A percentile compares a stretch with the other conserved stretches of the same genome.
Conservation (phyloP, 108 stramenopile genomes). For the Epipyxis sp. region DNA sequence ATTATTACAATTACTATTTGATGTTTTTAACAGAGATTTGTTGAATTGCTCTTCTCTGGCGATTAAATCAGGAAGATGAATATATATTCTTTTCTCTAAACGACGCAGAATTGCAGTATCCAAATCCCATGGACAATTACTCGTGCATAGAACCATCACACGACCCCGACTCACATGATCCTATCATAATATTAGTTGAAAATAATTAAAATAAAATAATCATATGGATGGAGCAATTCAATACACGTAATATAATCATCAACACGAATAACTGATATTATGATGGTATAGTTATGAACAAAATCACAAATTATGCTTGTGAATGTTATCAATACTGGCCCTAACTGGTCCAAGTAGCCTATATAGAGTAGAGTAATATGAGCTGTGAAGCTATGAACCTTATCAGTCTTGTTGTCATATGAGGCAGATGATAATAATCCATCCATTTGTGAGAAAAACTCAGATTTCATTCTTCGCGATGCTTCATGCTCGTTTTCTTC, state of each 20-base stretch:
- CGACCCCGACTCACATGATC: slow-evolving; percentile 29
- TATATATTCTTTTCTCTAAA: slow-evolving; percentile 70
- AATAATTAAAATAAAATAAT: too few species aligned
- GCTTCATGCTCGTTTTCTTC: slow-evolving; percentile 74
- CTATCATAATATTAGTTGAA: too few species aligned
- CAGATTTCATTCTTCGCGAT: slow-evolving; percentile 83
- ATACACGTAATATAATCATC: too few species aligned
- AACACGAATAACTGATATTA: too few species aligned
- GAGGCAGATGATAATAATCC: slow-evolving; percentile 49
- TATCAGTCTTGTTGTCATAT: too few species aligned
- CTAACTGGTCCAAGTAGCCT: too few species aligned
- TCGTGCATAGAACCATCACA: slow-evolving; percentile 75
- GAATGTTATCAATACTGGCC: too few species aligned
- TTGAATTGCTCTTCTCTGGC: neutral
- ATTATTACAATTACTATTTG: neutral
- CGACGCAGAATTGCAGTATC: slow-evolving; percentile 82
- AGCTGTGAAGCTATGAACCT: too few species aligned
- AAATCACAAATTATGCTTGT: too few species aligned
- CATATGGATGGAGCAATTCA: too few species aligned
- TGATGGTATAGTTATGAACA: too few species aligned
- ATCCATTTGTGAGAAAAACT: slow-evolving; percentile 93
- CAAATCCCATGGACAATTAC: slow-evolving; percentile 89
- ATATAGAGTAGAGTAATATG: too few species aligned
- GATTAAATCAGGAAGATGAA: slow-evolving; percentile 65
- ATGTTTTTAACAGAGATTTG: neutral